Conservation (phyloP, 2,329 filamentous ascomycete species). For the Apiospora koreana region DNA sequence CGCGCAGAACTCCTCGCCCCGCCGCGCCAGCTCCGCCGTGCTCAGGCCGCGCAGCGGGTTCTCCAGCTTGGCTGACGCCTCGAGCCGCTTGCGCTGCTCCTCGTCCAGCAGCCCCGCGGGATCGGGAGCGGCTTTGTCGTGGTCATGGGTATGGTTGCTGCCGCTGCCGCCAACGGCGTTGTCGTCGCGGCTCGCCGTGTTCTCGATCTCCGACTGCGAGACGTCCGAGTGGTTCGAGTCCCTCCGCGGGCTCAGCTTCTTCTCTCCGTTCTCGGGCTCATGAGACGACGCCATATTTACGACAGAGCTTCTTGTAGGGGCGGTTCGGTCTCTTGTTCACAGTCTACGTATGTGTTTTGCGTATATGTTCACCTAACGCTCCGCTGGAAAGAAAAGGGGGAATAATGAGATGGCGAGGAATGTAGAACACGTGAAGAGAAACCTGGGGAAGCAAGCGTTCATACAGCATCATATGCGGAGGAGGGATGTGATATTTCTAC, state of each 20-base stretch:
- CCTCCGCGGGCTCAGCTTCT: slow-evolving; percentile 20
- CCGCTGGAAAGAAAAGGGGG: background rate
- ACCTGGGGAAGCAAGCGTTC: background rate
- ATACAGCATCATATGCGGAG: background rate
- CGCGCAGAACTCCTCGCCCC: slow-evolving; percentile 60
- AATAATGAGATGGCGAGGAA: background rate
- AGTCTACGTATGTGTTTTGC: background rate
- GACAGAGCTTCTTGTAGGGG: background rate
- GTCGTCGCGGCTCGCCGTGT: slow-evolving; percentile 18
- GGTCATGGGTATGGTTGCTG: too few relatives aligned
- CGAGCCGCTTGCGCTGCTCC: slow-evolving; percentile 30
- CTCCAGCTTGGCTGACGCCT: slow-evolving; percentile 39
- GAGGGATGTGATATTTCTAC: background rate
- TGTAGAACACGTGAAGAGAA: background rate
- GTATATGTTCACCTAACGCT: background rate
- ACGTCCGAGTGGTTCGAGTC: slow-evolving; percentile 25
- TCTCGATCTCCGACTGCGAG: slow-evolving; percentile 30
- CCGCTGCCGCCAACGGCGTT: too few relatives aligned
- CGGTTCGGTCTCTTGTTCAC: background rate
- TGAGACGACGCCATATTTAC: background rate
- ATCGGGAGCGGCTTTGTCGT: background rate
- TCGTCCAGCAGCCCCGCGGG: slow-evolving; percentile 9
- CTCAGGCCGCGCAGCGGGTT: slow-evolving; percentile 43
- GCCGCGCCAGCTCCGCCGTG: slow-evolving; percentile 49
- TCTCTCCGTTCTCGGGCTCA: slow-evolving; percentile 14